Evolutionary conservation across 2,329 filamentous ascomycete species (phyloP).

Genomic region (Botrytis fabae): DNA sequence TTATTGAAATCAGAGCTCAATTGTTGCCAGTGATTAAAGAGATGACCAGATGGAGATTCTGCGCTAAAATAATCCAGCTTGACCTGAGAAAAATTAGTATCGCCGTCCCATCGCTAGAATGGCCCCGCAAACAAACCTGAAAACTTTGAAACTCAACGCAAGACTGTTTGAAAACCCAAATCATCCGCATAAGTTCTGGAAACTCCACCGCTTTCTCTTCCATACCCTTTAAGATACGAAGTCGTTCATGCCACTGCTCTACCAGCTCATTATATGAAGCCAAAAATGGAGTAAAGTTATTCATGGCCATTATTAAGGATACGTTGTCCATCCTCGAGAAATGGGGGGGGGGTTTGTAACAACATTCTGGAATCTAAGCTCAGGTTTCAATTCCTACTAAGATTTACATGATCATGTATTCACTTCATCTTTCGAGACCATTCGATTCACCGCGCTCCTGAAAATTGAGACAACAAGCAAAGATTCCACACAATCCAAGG

Average conservation of each 20-base stretch:
- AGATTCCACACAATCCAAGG: background rate
- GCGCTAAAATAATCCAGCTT: conserved; percentile 4
- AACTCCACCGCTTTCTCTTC: background rate
- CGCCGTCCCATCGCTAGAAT: background rate
- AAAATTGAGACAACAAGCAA: background rate
- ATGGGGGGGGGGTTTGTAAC: rapidly evolving
- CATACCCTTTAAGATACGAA: background rate
- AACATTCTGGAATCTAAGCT: rapidly evolving
- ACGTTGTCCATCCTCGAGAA: rapidly evolving
- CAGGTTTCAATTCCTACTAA: background rate
- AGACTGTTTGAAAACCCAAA: background rate
- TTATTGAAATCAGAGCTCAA: background rate
- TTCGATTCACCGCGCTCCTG: background rate
- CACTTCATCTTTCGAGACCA: background rate
- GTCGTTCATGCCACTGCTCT: background rate
- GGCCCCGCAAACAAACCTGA: background rate
- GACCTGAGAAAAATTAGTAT: background rate
- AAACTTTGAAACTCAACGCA: background rate
- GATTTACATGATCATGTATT: background rate
- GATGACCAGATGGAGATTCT: background rate
- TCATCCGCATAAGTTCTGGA: background rate
- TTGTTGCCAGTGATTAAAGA: background rate
- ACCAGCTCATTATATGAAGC: background rate
- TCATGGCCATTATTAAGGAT: background rate
- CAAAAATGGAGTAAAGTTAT: background rate